Conservation (phyloP, 352 stramenopile species). For the Bremia lactucae region DNA sequence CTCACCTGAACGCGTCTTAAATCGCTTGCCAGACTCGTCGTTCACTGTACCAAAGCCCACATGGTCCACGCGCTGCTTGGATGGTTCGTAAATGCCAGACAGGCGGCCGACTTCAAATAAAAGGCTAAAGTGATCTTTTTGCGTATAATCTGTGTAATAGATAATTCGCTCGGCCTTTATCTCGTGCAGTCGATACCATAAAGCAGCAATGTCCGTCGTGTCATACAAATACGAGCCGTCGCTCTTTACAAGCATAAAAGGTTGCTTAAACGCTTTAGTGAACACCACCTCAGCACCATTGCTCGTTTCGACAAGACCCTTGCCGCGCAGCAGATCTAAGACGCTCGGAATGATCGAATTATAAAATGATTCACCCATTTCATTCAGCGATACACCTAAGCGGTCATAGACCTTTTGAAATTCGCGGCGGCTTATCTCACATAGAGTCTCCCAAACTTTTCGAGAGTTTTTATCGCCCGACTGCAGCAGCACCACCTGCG, state of each 20-base stretch:
- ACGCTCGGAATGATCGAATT: constrained; percentile 78
- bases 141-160: constrained; percentile 84
- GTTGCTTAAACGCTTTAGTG: constrained; percentile 84
- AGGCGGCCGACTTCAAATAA: constrained; percentile 75
- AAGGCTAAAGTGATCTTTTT: constrained; percentile 82
- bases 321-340: constrained; percentile 83
- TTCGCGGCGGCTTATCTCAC: constrained; percentile 74
- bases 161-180: constrained; percentile 74
- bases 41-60: constrained; percentile 83
- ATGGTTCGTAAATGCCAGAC: constrained; percentile 64
- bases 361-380: constrained; percentile 84
- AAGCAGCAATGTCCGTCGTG: constrained; percentile 77
- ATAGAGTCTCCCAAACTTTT: constrained; percentile 77
- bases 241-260: constrained; percentile 80
- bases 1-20: constrained; percentile 97
- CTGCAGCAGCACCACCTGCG: constrained; percentile 97
- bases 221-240: constrained; percentile 81
- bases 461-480: constrained; percentile 80
- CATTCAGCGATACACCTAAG: constrained; percentile 55
- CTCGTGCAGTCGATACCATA: constrained; percentile 81
- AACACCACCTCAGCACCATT: constrained; percentile 88
- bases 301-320: constrained; percentile 85
- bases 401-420: constrained; percentile 84
- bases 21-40: constrained; percentile 85
- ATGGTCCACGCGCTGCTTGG: constrained; percentile 78